Percentiles rank a stretch among this genome's conserved stretches.
These are phyloP conservation scores for Pittosporum tobira DNA, from an alignment of 129 eudicot species.

Conservation along the genomic window DNA sequence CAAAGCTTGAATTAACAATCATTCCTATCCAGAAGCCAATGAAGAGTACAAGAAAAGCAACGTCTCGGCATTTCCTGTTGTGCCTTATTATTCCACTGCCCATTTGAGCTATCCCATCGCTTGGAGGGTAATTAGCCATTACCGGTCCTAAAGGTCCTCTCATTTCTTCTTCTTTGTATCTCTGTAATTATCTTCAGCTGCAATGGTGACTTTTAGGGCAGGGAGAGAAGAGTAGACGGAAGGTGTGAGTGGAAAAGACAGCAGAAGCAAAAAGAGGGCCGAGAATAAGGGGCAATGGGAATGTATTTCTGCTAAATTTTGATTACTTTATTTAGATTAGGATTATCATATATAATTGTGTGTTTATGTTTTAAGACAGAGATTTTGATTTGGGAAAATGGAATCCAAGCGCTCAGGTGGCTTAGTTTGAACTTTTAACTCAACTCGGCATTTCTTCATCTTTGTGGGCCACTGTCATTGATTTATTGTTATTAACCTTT, in stretches of 20 bases:
- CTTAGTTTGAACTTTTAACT: too few species aligned
- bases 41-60: conserved; percentile 73
- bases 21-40: conserved; percentile 83
- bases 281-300: conserved; percentile 1
- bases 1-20: conserved; percentile 92
- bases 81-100: conserved; percentile 45
- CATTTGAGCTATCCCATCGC: conserved; percentile 49
- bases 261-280: conserved; percentile 5
- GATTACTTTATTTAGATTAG: neutral
- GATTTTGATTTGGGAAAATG: conserved; percentile 1
- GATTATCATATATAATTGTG: neutral
- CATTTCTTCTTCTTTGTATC: conserved; percentile 22
- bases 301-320: conserved; percentile 7
- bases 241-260: conserved; percentile 3
- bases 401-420: too few species aligned
- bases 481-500: too few species aligned
- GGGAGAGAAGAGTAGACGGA: conserved; percentile 8
- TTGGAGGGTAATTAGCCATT: conserved; percentile 71
- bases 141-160: conserved; percentile 72
- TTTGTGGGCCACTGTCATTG: too few species aligned
- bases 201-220: conserved; percentile 4
- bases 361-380: conserved; percentile 14
- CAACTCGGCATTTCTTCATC: too few species aligned
- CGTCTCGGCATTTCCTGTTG: conserved; percentile 79
- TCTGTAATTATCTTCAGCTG: neutral